Evolutionary conservation across 1,284 basidiomycete species (phyloP).

Genomic region (Fistulinella cinereoalba): DNA sequence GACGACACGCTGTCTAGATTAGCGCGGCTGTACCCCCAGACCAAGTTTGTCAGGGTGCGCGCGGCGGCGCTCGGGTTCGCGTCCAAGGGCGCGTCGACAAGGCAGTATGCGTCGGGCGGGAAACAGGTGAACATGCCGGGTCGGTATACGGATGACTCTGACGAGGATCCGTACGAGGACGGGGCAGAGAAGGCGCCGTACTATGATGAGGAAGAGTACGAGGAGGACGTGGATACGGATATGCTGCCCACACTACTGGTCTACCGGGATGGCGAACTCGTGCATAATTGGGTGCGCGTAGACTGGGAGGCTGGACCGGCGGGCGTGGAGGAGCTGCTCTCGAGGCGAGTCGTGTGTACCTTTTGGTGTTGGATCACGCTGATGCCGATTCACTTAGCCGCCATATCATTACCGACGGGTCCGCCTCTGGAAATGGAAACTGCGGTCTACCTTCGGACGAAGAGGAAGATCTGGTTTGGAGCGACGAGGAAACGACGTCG

Average conservation of each 20-base stretch:
- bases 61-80: conserved; percentile 80
- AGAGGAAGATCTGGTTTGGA: conserved; percentile 37
- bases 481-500: conserved; percentile 26
- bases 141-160: conserved; percentile 34
- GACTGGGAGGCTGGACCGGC: conserved; percentile 75
- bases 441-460: conserved; percentile 35
- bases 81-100: conserved; percentile 33
- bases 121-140: conserved; percentile 23
- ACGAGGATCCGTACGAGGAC: conserved; percentile 45
- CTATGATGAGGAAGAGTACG: conserved; percentile 36
- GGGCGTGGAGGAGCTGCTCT: conserved; percentile 66
- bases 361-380: not conserved
- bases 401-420: conserved; percentile 28
- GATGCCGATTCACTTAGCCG: conserved; percentile 17
- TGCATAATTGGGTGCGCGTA: conserved; percentile 80
- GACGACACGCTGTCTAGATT: conserved; percentile 68
- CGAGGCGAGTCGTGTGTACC: conserved; percentile 45
- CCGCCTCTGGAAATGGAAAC: conserved; percentile 20
- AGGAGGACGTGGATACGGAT: conserved; percentile 64
- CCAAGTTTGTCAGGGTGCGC: conserved; percentile 76
- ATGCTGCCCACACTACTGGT: conserved; percentile 81
- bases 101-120: conserved; percentile 13
- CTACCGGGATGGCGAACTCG: conserved; percentile 78
- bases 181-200: conserved; percentile 27
- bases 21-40: conserved; percentile 65